Evolutionary conservation across 495 filamentous ascomycete genomes (phyloP).

Genomic region (Annulohypoxylon bovei): DNA sequence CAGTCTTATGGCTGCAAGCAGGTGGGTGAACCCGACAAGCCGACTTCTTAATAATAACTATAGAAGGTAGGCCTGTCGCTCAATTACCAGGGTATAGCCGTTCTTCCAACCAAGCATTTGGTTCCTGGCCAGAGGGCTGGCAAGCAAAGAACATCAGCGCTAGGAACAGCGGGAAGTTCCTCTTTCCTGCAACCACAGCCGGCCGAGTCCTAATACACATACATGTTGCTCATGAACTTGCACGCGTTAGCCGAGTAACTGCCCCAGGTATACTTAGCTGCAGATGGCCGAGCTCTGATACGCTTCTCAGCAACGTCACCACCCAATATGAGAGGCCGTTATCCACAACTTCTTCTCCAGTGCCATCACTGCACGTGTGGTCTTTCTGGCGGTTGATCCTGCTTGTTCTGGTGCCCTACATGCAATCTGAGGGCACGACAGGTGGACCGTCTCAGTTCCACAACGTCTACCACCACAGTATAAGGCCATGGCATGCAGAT

Average conservation of each 20-base stretch:
- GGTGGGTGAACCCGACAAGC: constrained; percentile 38
- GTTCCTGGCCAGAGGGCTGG: constrained; percentile 34
- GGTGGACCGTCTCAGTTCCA: constrained; percentile 40
- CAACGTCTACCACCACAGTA: constrained; percentile 39
- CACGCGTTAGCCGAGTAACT: constrained; percentile 31
- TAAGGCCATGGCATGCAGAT: constrained; percentile 33
- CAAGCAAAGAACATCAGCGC: constrained; percentile 26
- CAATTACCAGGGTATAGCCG: constrained; percentile 28
- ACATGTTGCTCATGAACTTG: constrained; percentile 29
- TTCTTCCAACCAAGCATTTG: constrained; percentile 35
- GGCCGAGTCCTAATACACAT: constrained; percentile 25
- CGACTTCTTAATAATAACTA: constrained; percentile 34
- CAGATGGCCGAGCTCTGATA: constrained; percentile 31
- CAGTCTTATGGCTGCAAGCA: constrained; percentile 38
- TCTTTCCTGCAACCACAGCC: constrained; percentile 37
- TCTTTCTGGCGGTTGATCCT: constrained; percentile 39
- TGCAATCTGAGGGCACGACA: constrained; percentile 32
- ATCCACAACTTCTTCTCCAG: constrained; percentile 39
- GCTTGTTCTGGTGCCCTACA: constrained; percentile 37
- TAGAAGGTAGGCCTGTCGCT: constrained; percentile 22
- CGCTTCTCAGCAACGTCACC: constrained; percentile 33
- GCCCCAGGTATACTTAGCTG: constrained; percentile 29
- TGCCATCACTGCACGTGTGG: constrained; percentile 39
- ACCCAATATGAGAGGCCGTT: constrained; percentile 39
- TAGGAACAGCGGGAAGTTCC: constrained; percentile 34